Percentiles rank a stretch among this genome's conserved stretches.
These are phyloP conservation scores for Musa itinerans DNA, from an alignment of 176 grass and related monocot genomes.

Conservation along the genomic window DNA sequence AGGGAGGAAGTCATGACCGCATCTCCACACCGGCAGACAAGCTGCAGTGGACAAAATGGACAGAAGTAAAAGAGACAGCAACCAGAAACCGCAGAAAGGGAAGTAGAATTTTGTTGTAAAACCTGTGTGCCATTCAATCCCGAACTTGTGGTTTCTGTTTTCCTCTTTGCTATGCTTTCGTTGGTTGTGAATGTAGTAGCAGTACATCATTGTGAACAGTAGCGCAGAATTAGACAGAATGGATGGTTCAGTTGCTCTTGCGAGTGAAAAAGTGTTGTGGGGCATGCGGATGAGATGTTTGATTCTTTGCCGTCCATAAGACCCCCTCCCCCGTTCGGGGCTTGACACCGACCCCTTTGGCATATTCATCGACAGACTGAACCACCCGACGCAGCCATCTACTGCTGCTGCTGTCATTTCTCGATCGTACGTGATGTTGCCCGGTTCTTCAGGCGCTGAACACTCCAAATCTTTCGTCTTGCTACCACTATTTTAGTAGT, in stretches of 20 bases:
- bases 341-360: constrained; percentile 3
- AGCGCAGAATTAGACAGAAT: not conserved
- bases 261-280: not conserved
- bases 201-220: not conserved
- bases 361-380: not conserved
- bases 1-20: not conserved
- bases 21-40: not conserved
- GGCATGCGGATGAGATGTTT: not conserved
- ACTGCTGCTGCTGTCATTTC: not conserved
- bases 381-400: not conserved
- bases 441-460: not conserved
- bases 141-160: not conserved
- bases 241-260: not conserved
- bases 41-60: not conserved
- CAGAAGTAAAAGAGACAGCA: not conserved
- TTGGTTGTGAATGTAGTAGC: not conserved
- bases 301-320: not conserved
- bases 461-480: too few species aligned
- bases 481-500: too few species aligned
- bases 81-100: too few species aligned
- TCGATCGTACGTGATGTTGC: not conserved
- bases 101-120: not conserved
- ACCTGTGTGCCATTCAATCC: not conserved
- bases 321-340: not conserved
- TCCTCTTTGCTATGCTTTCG: not conserved